Conservation (phyloP, 2,329 filamentous ascomycete genomes). For the Coniella lustricola region DNA sequence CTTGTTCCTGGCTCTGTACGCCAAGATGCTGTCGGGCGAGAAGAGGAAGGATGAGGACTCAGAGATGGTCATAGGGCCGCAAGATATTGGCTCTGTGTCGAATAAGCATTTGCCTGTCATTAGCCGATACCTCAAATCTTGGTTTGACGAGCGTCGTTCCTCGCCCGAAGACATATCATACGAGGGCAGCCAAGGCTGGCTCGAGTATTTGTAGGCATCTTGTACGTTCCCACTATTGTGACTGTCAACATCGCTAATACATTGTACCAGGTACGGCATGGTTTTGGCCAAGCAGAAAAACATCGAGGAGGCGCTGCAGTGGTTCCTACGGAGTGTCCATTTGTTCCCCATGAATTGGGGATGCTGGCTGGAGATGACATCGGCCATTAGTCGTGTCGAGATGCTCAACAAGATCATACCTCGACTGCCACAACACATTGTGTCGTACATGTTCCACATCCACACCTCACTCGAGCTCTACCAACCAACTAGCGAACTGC, state of each 20-base stretch:
- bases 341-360: slow-evolving; percentile 95
- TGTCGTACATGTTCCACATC: slow-evolving; percentile 90
- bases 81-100: slow-evolving; percentile 73
- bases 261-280: slow-evolving; percentile 64
- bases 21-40: slow-evolving; percentile 87
- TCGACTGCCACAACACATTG: slow-evolving; percentile 79
- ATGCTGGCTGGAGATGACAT: slow-evolving; percentile 88
- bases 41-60: slow-evolving; percentile 94
- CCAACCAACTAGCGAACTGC: slow-evolving; percentile 69
- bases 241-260: background rate
- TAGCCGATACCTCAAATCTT: slow-evolving; percentile 68
- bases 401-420: slow-evolving; percentile 68
- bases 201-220: slow-evolving; percentile 62
- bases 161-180: slow-evolving; percentile 49
- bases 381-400: slow-evolving; percentile 70
- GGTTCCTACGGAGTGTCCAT: slow-evolving; percentile 82
- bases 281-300: slow-evolving; percentile 87
- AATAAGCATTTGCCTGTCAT: slow-evolving; percentile 81
- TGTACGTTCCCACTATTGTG: background rate
- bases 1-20: slow-evolving; percentile 84
- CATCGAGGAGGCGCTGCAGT: slow-evolving; percentile 74
- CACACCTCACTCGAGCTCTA: slow-evolving; percentile 89
- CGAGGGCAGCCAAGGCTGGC: slow-evolving; percentile 72
- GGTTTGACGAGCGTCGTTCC: slow-evolving; percentile 62
- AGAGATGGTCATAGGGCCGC: slow-evolving; percentile 93